Conservation (phyloP, 2,329 filamentous ascomycete species). For the Byssothecium circinans region DNA sequence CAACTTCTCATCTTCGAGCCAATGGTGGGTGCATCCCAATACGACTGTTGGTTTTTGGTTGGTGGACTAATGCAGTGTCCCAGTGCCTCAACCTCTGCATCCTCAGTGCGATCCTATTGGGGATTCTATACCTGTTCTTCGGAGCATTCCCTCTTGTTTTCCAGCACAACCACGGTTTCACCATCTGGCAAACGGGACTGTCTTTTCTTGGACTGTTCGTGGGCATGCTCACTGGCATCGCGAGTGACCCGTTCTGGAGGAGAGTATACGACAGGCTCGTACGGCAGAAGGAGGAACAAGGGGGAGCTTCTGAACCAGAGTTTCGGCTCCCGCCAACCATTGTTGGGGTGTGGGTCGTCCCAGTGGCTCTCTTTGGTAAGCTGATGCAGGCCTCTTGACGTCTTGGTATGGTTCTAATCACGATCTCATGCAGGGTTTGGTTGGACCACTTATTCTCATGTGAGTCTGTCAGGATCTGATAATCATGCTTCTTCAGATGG, state of each 20-base stretch:
- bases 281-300: constrained; percentile 54
- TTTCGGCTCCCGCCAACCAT: constrained; percentile 73
- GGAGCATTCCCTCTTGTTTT: constrained; percentile 86
- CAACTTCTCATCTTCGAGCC: constrained; percentile 79
- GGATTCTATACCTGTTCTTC: constrained; percentile 75
- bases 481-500: constrained; percentile 51
- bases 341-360: constrained; percentile 73
- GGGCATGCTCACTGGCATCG: constrained; percentile 67
- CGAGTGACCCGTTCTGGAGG: constrained; percentile 67
- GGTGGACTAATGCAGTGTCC: constrained; percentile 28
- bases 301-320: constrained; percentile 75
- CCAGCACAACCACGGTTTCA: constrained; percentile 71
- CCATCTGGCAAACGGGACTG: constrained; percentile 77
- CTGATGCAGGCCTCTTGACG: constrained; percentile 23
- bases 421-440: constrained; percentile 61
- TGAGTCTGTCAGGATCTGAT: constrained; percentile 57
- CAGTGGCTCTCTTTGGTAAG: constrained; percentile 76
- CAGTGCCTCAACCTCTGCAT: constrained; percentile 74
- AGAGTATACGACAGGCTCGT: constrained; percentile 62
- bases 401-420: constrained; percentile 31
- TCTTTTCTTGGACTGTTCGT: constrained; percentile 68
- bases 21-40: constrained; percentile 57
- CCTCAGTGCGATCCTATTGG: constrained; percentile 81
- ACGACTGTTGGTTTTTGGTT: constrained; percentile 14
- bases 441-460: constrained; percentile 74